A percentile compares a stretch with the other conserved stretches of the same genome.
Conservation (phyloP, 352 stramenopile genomes). For the Nothophytophthora sp. region DNA sequence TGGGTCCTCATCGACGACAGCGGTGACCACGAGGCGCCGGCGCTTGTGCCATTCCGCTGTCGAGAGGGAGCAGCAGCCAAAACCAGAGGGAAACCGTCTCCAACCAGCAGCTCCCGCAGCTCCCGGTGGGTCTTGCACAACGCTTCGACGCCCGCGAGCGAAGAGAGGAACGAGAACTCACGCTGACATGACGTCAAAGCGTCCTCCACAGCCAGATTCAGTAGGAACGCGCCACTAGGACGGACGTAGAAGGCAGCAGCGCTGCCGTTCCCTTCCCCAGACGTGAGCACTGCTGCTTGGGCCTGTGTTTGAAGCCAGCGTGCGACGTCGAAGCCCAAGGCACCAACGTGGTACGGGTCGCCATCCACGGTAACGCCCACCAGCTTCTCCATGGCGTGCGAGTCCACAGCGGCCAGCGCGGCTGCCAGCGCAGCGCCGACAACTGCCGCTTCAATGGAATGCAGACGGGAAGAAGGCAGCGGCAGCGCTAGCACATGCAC, state of each 20-base stretch:
- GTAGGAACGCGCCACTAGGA: constrained; percentile 39
- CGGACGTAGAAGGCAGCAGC: constrained; percentile 43
- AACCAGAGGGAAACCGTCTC: constrained; percentile 1
- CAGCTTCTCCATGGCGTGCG: constrained; percentile 41
- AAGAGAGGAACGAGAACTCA: constrained; percentile 40
- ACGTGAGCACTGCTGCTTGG: neutral
- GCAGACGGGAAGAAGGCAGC: constrained; percentile 30
- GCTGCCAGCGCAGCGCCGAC: constrained; percentile 16
- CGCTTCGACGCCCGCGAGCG: constrained; percentile 34
- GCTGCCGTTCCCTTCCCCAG: constrained; percentile 2
- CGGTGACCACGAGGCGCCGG: neutral
- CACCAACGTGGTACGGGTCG: constrained; percentile 47
- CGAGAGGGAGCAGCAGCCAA: neutral
- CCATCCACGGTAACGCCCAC: constrained; percentile 48
- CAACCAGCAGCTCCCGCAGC: constrained; percentile 20
- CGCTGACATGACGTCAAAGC: constrained; percentile 40
- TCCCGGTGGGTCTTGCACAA: constrained; percentile 22
- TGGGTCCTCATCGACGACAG: constrained; percentile 4
- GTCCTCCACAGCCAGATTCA: constrained; percentile 48
- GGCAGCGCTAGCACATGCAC: constrained; percentile 44
- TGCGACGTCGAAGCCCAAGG: constrained; percentile 28
- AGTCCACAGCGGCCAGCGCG: constrained; percentile 32
- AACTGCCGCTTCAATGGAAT: neutral
- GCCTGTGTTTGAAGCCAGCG: constrained; percentile 26
- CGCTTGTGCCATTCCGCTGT: neutral